Percentiles rank a stretch among this genome's conserved stretches.
Conservation (phyloP, 768 basidiomycete species). For the Cystofilobasidium bisporidii region DNA sequence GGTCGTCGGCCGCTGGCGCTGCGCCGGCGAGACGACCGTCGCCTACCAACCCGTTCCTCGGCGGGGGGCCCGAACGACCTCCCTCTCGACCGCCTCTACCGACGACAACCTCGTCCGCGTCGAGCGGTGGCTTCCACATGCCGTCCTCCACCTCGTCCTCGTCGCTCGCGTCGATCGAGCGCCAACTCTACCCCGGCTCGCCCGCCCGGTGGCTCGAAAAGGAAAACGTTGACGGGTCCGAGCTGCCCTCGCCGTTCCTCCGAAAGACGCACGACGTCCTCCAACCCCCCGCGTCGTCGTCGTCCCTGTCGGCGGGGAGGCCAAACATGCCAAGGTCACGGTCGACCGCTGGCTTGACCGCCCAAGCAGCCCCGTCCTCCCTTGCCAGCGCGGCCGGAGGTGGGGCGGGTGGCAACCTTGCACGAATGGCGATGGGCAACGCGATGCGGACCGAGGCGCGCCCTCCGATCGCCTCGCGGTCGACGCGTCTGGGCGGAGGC, state of each 20-base stretch:
- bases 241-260: slow-evolving; percentile 25
- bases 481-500: not conserved
- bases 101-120: slow-evolving; percentile 8
- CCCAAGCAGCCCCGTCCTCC: not conserved
- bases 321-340: slow-evolving; percentile 20
- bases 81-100: slow-evolving; percentile 22
- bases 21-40: slow-evolving; percentile 6
- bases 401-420: slow-evolving; percentile 7
- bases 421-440: slow-evolving; percentile 26
- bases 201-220: slow-evolving; percentile 23
- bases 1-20: not conserved
- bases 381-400: not conserved
- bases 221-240: slow-evolving; percentile 12
- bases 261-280: slow-evolving; percentile 1
- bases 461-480: slow-evolving; percentile 5
- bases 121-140: slow-evolving; percentile 3
- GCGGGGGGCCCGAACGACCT: not conserved
- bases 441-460: slow-evolving; percentile 12
- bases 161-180: not conserved
- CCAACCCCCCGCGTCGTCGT: not conserved
- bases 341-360: not conserved
- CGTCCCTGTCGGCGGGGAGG: not conserved
- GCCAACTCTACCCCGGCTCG: slow-evolving; percentile 14
- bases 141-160: slow-evolving; percentile 10
- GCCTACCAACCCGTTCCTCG: slow-evolving; percentile 9